Conservation (phyloP, 176 grass and related monocot genomes). For the Oryza meyeriana region DNA sequence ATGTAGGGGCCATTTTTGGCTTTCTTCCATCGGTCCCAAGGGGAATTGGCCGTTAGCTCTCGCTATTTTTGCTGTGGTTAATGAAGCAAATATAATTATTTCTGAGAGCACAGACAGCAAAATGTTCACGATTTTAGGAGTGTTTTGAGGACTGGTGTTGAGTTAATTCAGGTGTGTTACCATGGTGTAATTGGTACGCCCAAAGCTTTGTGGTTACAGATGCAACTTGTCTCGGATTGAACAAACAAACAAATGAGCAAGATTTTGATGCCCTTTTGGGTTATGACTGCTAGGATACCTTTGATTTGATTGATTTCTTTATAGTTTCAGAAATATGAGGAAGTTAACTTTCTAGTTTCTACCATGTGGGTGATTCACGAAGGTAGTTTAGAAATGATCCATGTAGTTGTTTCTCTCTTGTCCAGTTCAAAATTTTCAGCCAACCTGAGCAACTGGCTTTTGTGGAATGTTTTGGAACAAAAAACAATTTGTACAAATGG, state of each 20-base stretch:
- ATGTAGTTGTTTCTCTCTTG: background rate
- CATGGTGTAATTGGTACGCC: background rate
- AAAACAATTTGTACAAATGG: background rate
- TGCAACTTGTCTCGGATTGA: background rate
- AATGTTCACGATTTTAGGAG: background rate
- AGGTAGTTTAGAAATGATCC: background rate
- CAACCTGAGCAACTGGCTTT: background rate
- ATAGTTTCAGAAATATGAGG: background rate
- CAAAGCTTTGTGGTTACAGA: too few species aligned
- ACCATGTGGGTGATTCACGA: background rate
- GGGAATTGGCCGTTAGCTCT: background rate
- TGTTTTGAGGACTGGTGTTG: background rate
- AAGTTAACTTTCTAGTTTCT: background rate
- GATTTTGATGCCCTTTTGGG: background rate
- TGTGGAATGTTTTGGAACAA: background rate
- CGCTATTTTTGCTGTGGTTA: background rate
- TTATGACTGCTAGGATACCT: background rate
- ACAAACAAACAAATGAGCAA: background rate
- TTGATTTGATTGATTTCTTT: background rate
- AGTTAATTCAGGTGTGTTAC: background rate
- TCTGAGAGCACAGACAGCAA: background rate
- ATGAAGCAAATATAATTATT: background rate
- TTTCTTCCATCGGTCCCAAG: background rate
- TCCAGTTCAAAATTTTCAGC: background rate
- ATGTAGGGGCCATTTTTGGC: background rate